These are phyloP conservation scores for Selaginella moellendorffii DNA, from an alignment of 75 land plant species.

Conservation along the genomic window DNA sequence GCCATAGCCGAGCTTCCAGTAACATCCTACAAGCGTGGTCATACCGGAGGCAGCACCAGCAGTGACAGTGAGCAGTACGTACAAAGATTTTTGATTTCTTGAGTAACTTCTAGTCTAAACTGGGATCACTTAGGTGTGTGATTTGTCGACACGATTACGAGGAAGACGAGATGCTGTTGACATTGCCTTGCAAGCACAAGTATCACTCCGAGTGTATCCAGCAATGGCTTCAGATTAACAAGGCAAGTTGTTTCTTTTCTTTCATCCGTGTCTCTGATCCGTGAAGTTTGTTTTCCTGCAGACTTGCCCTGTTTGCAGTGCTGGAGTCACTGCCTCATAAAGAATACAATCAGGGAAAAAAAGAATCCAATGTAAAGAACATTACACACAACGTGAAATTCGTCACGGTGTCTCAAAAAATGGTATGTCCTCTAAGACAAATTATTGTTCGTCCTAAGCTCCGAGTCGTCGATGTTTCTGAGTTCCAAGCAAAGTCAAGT, in stretches of 20 bases:
- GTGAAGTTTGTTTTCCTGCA: constrained; percentile 13
- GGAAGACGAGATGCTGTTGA: constrained; percentile 52
- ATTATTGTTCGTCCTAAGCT: no score
- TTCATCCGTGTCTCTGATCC: neutral
- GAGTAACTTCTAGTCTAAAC: no score
- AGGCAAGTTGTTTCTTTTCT: constrained; percentile 19
- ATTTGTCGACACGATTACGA: constrained; percentile 72
- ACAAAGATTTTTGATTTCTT: no score
- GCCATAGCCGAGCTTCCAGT: constrained; percentile 61
- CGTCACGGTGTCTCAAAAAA: no score
- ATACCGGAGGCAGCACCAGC: constrained; percentile 28
- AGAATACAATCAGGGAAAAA: no score
- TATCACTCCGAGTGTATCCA: constrained; percentile 81
- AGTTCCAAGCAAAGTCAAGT: no score
- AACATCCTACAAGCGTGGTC: constrained; percentile 32
- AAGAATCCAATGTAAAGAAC: no score
- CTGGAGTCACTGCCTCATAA: no score
- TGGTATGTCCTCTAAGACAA: no score
- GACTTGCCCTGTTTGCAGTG: constrained; percentile 75
- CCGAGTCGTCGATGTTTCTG: no score
- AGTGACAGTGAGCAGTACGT: constrained; percentile 35
- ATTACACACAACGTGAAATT: no score
- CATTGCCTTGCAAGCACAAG: constrained; percentile 74
- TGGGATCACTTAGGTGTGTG: no score
- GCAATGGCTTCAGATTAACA: constrained; percentile 77